Conservation (phyloP, 495 filamentous ascomycete species). For the Venustampulla echinocandica region DNA sequence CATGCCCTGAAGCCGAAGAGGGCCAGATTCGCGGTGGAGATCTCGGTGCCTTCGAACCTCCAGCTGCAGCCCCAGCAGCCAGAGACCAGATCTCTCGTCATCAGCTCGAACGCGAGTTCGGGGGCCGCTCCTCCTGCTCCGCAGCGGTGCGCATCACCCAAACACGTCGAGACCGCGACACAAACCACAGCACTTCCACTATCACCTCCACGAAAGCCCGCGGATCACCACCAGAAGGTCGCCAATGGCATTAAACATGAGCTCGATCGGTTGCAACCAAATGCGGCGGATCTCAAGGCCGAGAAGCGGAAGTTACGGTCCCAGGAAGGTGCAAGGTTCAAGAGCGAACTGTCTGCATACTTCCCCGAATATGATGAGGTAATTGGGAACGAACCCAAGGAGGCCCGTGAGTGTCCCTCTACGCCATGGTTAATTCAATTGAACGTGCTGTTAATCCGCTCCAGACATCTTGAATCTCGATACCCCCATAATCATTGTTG, state of each 20-base stretch:
- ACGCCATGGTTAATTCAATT: too few species aligned
- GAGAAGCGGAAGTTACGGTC: constrained; percentile 46
- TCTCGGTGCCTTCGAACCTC: too few species aligned
- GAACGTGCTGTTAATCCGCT: constrained; percentile 2
- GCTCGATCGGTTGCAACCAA: constrained; percentile 37
- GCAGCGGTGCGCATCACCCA: constrained; percentile 12
- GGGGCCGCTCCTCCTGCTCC: constrained; percentile 4
- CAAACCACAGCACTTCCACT: constrained; percentile 5
- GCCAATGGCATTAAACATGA: constrained; percentile 44
- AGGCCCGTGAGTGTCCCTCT: constrained; percentile 51
- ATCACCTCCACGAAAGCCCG: constrained; percentile 18
- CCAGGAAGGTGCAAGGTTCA: constrained; percentile 53
- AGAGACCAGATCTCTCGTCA: constrained; percentile 20
- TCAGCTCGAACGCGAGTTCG: constrained; percentile 20
- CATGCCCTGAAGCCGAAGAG: constrained; percentile 13
- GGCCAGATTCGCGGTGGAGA: constrained; percentile 16
- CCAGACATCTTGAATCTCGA: constrained; percentile 52
- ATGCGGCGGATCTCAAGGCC: constrained; percentile 31
- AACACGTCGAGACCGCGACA: constrained; percentile 1
- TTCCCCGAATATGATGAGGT: constrained; percentile 89
- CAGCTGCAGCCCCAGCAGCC: constrained; percentile 23
- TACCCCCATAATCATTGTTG: constrained; percentile 49
- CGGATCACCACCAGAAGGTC: constrained; percentile 23
- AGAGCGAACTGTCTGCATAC: constrained; percentile 80
- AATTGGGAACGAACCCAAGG: constrained; percentile 69